These are phyloP conservation scores for Talaromyces stipitatus DNA, from an alignment of 495 filamentous ascomycete species.

Conservation along the genomic window DNA sequence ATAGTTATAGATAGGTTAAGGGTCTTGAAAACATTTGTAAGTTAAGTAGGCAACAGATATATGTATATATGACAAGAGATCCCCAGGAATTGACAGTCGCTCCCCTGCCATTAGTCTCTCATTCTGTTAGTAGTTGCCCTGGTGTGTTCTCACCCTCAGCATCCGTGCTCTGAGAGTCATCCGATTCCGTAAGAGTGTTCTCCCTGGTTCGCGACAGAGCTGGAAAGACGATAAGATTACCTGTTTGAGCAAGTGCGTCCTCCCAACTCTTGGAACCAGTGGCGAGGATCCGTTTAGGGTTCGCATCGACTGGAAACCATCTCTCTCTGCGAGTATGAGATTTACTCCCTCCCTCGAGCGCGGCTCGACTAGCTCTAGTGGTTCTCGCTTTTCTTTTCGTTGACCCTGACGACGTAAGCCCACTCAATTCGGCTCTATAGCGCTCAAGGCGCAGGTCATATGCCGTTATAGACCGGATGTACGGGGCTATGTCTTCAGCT, in stretches of 20 bases:
- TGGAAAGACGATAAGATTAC: constrained; percentile 25
- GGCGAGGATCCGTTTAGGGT: constrained; percentile 52
- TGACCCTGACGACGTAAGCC: constrained; percentile 47
- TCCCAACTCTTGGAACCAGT: constrained; percentile 64
- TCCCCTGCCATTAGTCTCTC: background rate
- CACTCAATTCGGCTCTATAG: constrained; percentile 55
- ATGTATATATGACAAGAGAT: background rate
- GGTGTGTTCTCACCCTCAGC: background rate
- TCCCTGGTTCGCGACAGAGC: background rate
- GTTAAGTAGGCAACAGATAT: too few species aligned
- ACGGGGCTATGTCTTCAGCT: constrained; percentile 73
- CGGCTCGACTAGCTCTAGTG: constrained; percentile 73
- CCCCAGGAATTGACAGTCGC: background rate
- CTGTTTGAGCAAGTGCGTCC: constrained; percentile 29
- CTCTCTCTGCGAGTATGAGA: constrained; percentile 63
- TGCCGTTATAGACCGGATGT: constrained; percentile 68
- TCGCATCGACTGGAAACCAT: constrained; percentile 67
- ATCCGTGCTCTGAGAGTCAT: background rate
- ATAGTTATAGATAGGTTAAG: too few species aligned
- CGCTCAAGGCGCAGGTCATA: constrained; percentile 65
- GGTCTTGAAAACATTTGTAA: too few species aligned
- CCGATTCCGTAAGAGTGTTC: constrained; percentile 4
- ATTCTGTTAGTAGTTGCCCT: background rate
- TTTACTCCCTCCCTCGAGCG: constrained; percentile 72
- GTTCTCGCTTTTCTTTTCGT: constrained; percentile 58